Conservation (phyloP, 2,329 filamentous ascomycete species). For the Rhynchosporium secalis region DNA sequence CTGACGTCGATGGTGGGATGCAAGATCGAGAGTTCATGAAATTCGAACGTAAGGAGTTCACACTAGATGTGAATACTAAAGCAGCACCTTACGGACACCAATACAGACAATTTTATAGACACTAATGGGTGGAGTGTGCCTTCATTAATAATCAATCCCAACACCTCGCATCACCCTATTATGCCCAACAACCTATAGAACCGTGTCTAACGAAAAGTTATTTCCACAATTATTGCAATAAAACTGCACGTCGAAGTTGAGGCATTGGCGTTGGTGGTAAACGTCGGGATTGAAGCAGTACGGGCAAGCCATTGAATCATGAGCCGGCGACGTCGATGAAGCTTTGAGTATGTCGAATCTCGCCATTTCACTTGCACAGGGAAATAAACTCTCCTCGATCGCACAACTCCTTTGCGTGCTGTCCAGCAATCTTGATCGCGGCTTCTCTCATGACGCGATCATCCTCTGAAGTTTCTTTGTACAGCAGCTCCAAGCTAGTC, state of each 20-base stretch:
- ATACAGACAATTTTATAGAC: too few relatives aligned
- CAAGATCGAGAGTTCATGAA: too few relatives aligned
- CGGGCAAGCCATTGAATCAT: not conserved
- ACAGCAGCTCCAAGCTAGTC: slow-evolving; percentile 17
- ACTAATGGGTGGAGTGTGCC: too few relatives aligned
- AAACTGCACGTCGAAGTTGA: not conserved
- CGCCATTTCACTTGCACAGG: slow-evolving; percentile 19
- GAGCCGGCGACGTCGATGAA: not conserved
- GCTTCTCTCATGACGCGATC: slow-evolving; percentile 21
- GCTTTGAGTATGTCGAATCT: slow-evolving; percentile 21
- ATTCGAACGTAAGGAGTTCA: too few relatives aligned
- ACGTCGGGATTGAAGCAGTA: not conserved
- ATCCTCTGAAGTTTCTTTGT: slow-evolving; percentile 18
- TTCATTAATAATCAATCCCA: too few relatives aligned
- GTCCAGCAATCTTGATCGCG: slow-evolving; percentile 15
- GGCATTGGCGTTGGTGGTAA: not conserved
- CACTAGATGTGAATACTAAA: too few relatives aligned
- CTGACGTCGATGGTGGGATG: too few relatives aligned
- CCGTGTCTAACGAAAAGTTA: not conserved
- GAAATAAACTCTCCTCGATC: slow-evolving; percentile 21
- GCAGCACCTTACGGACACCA: too few relatives aligned
- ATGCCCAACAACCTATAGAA: not conserved
- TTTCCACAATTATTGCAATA: too few relatives aligned
- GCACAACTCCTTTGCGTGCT: slow-evolving; percentile 16
- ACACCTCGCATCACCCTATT: too few relatives aligned